Evolutionary conservation across 108 stramenopile species (phyloP), one percentile per base, ranked within the genome.

Genomic region (Cyclotella baltica): DNA sequence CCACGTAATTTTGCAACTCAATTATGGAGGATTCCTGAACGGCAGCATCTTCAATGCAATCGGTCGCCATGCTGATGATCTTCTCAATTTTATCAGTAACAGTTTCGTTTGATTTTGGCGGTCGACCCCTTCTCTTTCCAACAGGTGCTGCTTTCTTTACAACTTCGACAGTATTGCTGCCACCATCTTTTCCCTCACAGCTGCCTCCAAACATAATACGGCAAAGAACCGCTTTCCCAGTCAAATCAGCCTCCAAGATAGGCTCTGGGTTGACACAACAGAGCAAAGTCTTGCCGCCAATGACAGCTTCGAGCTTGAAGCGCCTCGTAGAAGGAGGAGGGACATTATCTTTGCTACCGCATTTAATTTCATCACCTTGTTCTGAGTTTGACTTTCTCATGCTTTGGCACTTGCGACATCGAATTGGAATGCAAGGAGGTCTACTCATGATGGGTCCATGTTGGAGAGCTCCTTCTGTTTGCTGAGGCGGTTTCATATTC

Each of bases 321-420:
- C 16, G 15, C 10, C 59, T 11, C 13, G 11, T 61, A 15, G 15
- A 16, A 31, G 59, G 38, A 55, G 64, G 31, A 56, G 22, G 29
- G 53, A 47, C 6, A 2, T 34, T 55, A 23, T 34, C 20, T 16
- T n/a, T 43, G 53, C 16, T 31, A 18, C 16, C 38, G 29, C 15
- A 33, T 27, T 13, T 31, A 8, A 6, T 11, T 23, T 62, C 22
- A 29, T 62, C 35, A 36, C 22, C 53, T 5, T 9, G 3, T 10
- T 27, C 46, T 33, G 51, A 9, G 25, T 27, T 63, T n/a, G 18
- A 34, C 38, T 62, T 63, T 37, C 67, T 38, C 31, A 66, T 25
- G 25, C 16, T 8, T 37, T 79, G 50, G 34, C 78, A 79, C 50
- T 52, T 63, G 31, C 22, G 52, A 34, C 78, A 79, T 23, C 78